phyloP scores from a whole-genome alignment of 129 eudicot species.

The Lactuca saligna region DNA sequence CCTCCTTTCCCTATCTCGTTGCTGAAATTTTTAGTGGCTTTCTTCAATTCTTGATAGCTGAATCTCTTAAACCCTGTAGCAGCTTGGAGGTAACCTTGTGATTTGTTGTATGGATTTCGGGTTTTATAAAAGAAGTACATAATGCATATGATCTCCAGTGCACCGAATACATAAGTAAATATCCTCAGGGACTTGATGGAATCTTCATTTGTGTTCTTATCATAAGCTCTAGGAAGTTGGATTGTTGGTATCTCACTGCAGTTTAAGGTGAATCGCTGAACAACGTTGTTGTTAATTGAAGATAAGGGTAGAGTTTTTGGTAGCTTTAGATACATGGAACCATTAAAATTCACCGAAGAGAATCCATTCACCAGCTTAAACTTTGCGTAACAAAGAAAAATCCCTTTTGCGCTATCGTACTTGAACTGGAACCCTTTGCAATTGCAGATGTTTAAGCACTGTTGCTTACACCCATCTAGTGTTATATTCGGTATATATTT shows the following conservation, averaged over 20 bases:
- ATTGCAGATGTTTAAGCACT: slow-evolving; percentile 28
- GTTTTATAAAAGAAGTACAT: slow-evolving; percentile 26
- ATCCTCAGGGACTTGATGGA: slow-evolving; percentile 29
- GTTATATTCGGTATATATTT: slow-evolving; percentile 26
- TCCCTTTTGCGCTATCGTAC: slow-evolving; percentile 1
- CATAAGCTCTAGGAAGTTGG: slow-evolving; percentile 27
- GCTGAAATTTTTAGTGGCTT: slow-evolving; percentile 36
- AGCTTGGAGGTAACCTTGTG: slow-evolving; percentile 32
- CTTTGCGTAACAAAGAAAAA: slow-evolving; percentile 43
- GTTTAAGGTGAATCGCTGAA: slow-evolving; percentile 9
- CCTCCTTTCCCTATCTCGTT: slow-evolving; percentile 55
- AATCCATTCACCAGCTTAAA: slow-evolving; percentile 40
- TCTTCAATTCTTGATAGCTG: slow-evolving; percentile 47
- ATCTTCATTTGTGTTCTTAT: slow-evolving; percentile 15
- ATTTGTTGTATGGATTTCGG: background rate
- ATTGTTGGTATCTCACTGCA: slow-evolving; percentile 1
- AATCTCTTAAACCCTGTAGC: slow-evolving; percentile 44
- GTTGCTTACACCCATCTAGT: slow-evolving; percentile 22
- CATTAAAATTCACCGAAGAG: background rate
- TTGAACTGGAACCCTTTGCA: slow-evolving; percentile 52
- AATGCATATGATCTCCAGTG: slow-evolving; percentile 33
- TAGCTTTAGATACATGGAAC: slow-evolving; percentile 33
- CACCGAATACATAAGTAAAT: slow-evolving; percentile 38
- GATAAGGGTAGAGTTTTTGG: slow-evolving; percentile 22
- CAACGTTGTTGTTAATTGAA: background rate